phyloP scores from a whole-genome alignment of 768 basidiomycete genomes.

The Lactarius evosmus region DNA sequence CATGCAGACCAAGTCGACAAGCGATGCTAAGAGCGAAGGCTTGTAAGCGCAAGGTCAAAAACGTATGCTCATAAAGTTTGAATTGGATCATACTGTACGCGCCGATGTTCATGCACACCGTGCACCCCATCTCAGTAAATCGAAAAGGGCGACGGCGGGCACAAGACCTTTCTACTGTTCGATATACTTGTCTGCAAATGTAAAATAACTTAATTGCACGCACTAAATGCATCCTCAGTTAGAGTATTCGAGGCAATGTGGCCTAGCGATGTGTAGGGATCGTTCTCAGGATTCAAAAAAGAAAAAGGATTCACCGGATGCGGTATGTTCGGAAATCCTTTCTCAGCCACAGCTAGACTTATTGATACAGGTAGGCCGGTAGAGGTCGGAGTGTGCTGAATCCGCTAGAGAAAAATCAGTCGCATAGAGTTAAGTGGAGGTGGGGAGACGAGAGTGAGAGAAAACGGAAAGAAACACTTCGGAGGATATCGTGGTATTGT shows the following conservation, averaged over 20 bases:
- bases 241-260: constrained; percentile 55
- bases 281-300: constrained; percentile 47
- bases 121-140: constrained; percentile 25
- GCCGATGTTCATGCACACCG: constrained; percentile 51
- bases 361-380: not conserved
- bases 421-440: not conserved
- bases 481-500: too few relatives aligned
- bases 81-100: constrained; percentile 42
- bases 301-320: constrained; percentile 37
- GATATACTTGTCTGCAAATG: not conserved
- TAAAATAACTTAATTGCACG: not conserved
- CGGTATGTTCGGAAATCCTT: not conserved
- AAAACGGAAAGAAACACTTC: not conserved
- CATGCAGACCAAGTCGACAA: constrained; percentile 53
- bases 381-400: not conserved
- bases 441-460: not conserved
- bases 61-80: not conserved
- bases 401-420: not conserved
- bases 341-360: not conserved
- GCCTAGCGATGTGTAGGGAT: constrained; percentile 49
- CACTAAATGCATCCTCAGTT: constrained; percentile 50
- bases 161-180: constrained; percentile 7
- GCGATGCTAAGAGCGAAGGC: constrained; percentile 56
- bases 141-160: not conserved
- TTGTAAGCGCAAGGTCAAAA: constrained; percentile 30